Evolutionary conservation across 768 basidiomycete species (phyloP).

Genomic region (Termitomyces sp.): DNA sequence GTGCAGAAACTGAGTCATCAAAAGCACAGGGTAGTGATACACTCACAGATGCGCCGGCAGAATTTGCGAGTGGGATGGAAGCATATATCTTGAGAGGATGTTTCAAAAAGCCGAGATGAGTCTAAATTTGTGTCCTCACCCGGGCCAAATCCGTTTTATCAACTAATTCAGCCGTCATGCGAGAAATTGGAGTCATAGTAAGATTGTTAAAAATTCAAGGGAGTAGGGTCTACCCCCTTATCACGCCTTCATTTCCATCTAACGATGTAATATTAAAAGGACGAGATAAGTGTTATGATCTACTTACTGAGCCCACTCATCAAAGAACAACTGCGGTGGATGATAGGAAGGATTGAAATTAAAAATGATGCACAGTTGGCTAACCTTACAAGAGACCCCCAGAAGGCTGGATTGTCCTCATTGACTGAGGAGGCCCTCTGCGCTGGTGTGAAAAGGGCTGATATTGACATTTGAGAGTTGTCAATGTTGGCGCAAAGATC

Average conservation of each 20-base stretch:
- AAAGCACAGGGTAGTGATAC: neutral
- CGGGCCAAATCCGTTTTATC: constrained; percentile 63
- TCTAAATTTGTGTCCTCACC: constrained; percentile 21
- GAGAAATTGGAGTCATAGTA: constrained; percentile 16
- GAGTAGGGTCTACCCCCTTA: constrained; percentile 38
- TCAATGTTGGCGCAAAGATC: no score
- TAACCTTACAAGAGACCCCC: constrained; percentile 50
- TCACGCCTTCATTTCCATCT: constrained; percentile 61
- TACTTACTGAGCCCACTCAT: constrained; percentile 61
- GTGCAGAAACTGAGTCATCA: neutral
- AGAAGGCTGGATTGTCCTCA: constrained; percentile 31
- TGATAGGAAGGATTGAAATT: neutral
- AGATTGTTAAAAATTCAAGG: neutral
- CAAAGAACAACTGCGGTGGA: constrained; percentile 43
- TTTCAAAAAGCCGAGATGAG: neutral
- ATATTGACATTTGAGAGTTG: no score
- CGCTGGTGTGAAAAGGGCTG: no score
- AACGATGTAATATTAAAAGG: neutral
- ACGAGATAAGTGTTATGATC: neutral
- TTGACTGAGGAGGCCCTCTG: neutral
- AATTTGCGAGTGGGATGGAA: constrained; percentile 52
- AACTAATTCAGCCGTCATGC: constrained; percentile 69
- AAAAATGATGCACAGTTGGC: neutral
- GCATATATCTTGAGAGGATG: constrained; percentile 43
- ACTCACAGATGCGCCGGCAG: constrained; percentile 33